A percentile compares a stretch with the other conserved stretches of the same genome.
Evolutionary conservation across 148 eudicot species (phyloP).

Genomic region (Agrostemma githago): DNA sequence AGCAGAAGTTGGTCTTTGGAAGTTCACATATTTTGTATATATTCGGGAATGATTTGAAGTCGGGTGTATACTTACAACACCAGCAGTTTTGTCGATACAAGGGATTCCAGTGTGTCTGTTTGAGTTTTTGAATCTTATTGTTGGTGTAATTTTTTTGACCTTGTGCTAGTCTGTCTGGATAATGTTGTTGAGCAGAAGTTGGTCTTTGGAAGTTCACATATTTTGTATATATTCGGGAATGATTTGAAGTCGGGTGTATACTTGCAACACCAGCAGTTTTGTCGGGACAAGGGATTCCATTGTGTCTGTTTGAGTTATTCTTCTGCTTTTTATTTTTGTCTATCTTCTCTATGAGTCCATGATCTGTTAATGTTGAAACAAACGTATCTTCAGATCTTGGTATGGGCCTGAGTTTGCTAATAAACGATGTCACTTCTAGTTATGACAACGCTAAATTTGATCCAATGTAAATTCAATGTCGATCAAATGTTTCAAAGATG

Average conservation of each 20-base stretch:
- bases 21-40: not conserved
- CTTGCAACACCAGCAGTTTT: not conserved
- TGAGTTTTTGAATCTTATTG: not conserved
- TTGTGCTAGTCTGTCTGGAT: not conserved
- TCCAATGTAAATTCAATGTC: too few relatives aligned
- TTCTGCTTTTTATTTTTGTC: not conserved
- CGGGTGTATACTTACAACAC: not conserved
- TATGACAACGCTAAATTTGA: too few relatives aligned
- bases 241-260: not conserved
- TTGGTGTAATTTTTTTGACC: not conserved
- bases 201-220: not conserved
- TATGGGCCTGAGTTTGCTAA: too few relatives aligned
- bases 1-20: not conserved
- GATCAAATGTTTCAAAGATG: too few relatives aligned
- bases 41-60: not conserved
- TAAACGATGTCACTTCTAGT: too few relatives aligned
- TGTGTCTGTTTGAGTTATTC: not conserved
- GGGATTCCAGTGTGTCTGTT: not conserved
- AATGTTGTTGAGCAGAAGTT: not conserved
- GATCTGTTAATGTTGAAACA: too few relatives aligned
- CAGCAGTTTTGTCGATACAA: not conserved
- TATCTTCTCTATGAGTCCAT: too few relatives aligned
- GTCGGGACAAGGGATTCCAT: conserved; percentile 1
- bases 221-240: not conserved
- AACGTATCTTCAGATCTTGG: too few relatives aligned